Evolutionary conservation across 1,284 basidiomycete species (phyloP).

Genomic region (Cryptococcus floricola): DNA sequence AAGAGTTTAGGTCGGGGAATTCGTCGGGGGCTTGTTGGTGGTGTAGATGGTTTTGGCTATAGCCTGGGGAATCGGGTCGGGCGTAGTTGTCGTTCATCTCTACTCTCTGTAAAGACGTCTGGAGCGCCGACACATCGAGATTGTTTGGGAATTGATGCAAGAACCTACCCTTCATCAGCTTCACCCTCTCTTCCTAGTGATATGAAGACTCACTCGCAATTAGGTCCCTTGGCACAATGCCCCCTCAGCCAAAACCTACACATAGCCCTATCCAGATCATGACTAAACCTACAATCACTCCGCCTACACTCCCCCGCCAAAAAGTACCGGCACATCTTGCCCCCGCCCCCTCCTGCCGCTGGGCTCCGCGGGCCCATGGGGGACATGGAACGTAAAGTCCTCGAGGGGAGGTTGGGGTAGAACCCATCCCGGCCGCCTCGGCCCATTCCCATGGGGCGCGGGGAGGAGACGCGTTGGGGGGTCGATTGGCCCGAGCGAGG

Average conservation of each 20-base stretch:
- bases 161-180: slow-evolving; percentile 53
- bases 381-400: background rate
- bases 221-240: slow-evolving; percentile 89
- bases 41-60: slow-evolving; percentile 17
- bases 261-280: slow-evolving; percentile 85
- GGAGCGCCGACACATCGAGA: slow-evolving; percentile 48
- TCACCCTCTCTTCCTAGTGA: no score
- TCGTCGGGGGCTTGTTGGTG: slow-evolving; percentile 60
- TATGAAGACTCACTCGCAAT: slow-evolving; percentile 48
- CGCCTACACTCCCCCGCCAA: slow-evolving; percentile 92
- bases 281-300: slow-evolving; percentile 93
- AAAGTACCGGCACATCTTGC: slow-evolving; percentile 89
- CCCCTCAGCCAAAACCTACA: slow-evolving; percentile 98
- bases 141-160: slow-evolving; percentile 76
- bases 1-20: slow-evolving; percentile 65
- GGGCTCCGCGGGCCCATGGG: background rate
- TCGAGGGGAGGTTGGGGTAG: slow-evolving; percentile 46
- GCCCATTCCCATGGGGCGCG: slow-evolving; percentile 24
- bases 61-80: slow-evolving; percentile 29
- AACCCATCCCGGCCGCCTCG: slow-evolving; percentile 31
- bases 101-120: slow-evolving; percentile 65
- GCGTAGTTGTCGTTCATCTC: slow-evolving; percentile 56
- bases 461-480: slow-evolving; percentile 38
- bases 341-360: slow-evolving; percentile 52
- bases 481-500: slow-evolving; percentile 45